Evolutionary conservation across 495 filamentous ascomycete species (phyloP).

Genomic region (Aspergillus cavernicola): DNA sequence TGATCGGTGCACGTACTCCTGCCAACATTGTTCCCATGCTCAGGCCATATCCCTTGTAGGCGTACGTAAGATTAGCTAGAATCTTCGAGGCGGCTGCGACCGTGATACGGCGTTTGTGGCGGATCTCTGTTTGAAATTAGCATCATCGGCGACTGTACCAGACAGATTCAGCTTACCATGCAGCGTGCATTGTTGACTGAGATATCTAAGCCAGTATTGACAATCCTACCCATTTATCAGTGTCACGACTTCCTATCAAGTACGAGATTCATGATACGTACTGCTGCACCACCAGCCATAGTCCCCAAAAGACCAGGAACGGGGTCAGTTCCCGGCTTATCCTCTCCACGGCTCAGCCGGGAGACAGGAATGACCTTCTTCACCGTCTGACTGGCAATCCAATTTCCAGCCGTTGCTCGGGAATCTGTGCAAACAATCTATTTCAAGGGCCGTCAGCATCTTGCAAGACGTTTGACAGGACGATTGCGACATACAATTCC

Average conservation of each 20-base stretch:
- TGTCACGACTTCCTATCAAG: neutral
- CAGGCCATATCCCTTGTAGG: constrained; percentile 95
- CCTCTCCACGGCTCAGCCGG: constrained; percentile 45
- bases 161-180: constrained; percentile 51
- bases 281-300: constrained; percentile 96
- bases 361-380: constrained; percentile 88
- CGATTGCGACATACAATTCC: constrained; percentile 60
- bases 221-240: constrained; percentile 62
- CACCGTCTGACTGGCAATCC: constrained; percentile 98
- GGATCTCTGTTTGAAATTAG: constrained; percentile 58
- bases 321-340: constrained; percentile 68
- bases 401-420: constrained; percentile 91
- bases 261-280: constrained; percentile 38
- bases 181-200: constrained; percentile 97
- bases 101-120: constrained; percentile 96
- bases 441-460: constrained; percentile 4
- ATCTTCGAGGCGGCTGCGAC: constrained; percentile 98
- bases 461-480: neutral
- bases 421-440: constrained; percentile 95
- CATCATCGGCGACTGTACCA: neutral
- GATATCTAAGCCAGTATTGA: constrained; percentile 98
- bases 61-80: constrained; percentile 94
- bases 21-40: constrained; percentile 99
- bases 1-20: constrained; percentile 55
- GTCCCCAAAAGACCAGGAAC: constrained; percentile 80